phyloP scores from a whole-genome alignment of 225 moss, liverwort and hornwort genomes.

The Asterella californica region DNA sequence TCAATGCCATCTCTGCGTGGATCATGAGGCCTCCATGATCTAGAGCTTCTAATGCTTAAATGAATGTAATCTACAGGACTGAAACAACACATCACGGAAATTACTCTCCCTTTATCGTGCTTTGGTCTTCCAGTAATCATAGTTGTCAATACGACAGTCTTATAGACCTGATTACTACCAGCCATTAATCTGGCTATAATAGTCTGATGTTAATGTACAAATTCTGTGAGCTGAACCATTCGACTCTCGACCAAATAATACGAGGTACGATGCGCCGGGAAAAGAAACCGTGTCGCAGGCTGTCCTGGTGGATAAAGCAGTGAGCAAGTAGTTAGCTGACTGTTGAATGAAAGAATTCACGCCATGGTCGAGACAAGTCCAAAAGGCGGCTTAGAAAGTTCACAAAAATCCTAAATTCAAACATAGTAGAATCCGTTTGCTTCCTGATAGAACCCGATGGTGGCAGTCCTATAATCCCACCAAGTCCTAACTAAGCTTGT shows the following conservation, averaged over 20 bases:
- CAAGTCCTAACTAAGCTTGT: too few relatives aligned
- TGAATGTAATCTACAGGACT: background rate
- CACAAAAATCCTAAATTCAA: background rate
- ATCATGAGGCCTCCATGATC: background rate
- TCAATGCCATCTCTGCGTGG: background rate
- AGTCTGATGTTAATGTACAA: background rate
- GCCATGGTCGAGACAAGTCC: too few relatives aligned
- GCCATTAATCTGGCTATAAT: background rate
- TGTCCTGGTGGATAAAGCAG: background rate
- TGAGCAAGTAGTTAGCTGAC: background rate
- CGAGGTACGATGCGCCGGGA: background rate
- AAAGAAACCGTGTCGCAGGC: background rate
- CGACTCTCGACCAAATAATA: background rate
- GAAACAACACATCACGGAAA: background rate
- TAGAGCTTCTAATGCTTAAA: conserved; percentile 3
- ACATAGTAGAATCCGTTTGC: background rate
- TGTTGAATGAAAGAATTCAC: background rate
- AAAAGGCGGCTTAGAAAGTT: background rate
- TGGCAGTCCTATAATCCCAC: background rate
- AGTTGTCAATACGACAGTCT: background rate
- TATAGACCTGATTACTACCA: background rate
- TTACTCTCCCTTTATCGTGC: background rate
- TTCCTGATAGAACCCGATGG: background rate
- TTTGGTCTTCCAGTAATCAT: background rate
- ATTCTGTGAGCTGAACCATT: background rate